Base-by-base conservation (phyloP, 179 eudicot species). In the Heliamphora pulchella region DNA sequence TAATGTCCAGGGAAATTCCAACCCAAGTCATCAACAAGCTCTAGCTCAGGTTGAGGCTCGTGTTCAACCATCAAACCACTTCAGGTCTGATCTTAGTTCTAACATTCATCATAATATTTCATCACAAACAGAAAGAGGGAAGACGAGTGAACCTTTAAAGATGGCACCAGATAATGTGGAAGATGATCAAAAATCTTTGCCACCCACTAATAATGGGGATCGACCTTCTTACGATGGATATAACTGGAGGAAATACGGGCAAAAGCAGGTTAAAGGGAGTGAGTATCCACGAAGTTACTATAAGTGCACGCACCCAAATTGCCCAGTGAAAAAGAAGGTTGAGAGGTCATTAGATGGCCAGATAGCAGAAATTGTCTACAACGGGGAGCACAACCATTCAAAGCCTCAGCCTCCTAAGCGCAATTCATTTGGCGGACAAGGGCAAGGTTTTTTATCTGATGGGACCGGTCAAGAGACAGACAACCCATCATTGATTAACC, bases 191-290 rank as follows among this genome's bases (percentile, higher is more conserved):
- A 84, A 75, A 80, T 71, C 80, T 61, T 66, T 48, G 66, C 48
- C 85, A 64, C 70, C 79, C 50, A 68, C 87, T 70, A 84, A 80
- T 59, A 82, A 46, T n/a, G 75, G 20, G 9, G 91, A 93, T 74
- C 88, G 88, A 39, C 82, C 88, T 69, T 86, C 96, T 64, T 87
- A 87, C 63, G 89, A 86, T 61, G 91, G 89, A 31, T 90, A 84
- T 81, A 87, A 87, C 51, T 90, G 93, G 93, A 83, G 91, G 79
- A 90, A 90, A 76, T 90, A 90, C 43, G 93, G 93, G 74, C 90
- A 90, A 81, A 90, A 90, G 75, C 93, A 90, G 79, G 93, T 88
- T n/a, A 90, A 90, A 79, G 91, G 93, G 18, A 90, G 91, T 47
- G 93, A 88, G 65, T 86, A 80, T 82, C 93, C 93, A 2, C 87